These are phyloP conservation scores for Magnolia kwangsiensis DNA, from an alignment of 164 flowering plant genomes.

Conservation along the genomic window DNA sequence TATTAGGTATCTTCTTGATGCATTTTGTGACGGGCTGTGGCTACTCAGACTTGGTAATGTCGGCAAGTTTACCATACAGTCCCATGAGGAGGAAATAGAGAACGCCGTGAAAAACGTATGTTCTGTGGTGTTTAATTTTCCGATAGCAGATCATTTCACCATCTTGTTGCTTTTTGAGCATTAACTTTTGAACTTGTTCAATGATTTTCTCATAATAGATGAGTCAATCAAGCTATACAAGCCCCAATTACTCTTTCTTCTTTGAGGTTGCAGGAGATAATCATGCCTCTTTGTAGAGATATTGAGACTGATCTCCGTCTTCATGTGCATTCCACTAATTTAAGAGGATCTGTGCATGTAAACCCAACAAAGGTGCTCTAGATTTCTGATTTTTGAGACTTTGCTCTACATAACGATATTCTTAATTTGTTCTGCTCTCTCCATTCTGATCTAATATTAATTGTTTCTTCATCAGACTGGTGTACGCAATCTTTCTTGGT, in stretches of 20 bases:
- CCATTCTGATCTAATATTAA: constrained; percentile 1
- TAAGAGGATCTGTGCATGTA: constrained; percentile 27
- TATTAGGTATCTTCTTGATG: constrained; percentile 28
- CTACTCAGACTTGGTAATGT: constrained; percentile 24
- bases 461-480: constrained; percentile 26
- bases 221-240: not conserved
- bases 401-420: not conserved
- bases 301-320: constrained; percentile 35
- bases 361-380: constrained; percentile 29
- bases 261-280: constrained; percentile 23
- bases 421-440: not conserved
- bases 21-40: constrained; percentile 28
- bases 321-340: constrained; percentile 29
- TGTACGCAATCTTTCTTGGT: constrained; percentile 30
- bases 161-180: not conserved
- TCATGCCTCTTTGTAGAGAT: constrained; percentile 29
- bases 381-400: not conserved
- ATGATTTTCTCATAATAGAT: not conserved
- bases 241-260: not conserved
- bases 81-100: constrained; percentile 26
- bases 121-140: not conserved
- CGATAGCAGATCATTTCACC: not conserved
- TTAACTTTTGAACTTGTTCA: not conserved
- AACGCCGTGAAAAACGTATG: constrained; percentile 24
- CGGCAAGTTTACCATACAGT: constrained; percentile 18